Percentiles rank a stretch among this genome's conserved stretches.
Evolutionary conservation across 768 basidiomycete genomes (phyloP).

Genomic region (Paxillus involutus): DNA sequence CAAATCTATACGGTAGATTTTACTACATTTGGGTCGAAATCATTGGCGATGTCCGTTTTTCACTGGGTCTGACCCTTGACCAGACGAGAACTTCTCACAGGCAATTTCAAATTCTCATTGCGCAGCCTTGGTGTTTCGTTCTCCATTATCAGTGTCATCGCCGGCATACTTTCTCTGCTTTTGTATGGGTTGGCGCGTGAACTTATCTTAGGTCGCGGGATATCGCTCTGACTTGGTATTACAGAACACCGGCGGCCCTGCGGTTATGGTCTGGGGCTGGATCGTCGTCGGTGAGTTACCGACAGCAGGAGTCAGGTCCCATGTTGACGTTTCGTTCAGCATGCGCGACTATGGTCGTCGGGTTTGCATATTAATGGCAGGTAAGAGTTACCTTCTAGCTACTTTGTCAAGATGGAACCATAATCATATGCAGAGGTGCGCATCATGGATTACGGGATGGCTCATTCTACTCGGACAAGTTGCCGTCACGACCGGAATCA

Average conservation of each 20-base stretch:
- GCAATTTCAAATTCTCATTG: too few relatives aligned
- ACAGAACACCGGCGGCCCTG: conserved; percentile 73
- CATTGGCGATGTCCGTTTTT: too few relatives aligned
- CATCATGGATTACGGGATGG: conserved; percentile 77
- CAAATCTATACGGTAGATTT: too few relatives aligned
- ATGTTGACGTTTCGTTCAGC: conserved; percentile 35
- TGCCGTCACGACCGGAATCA: conserved; percentile 74
- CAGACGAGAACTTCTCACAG: too few relatives aligned
- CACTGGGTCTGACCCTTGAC: too few relatives aligned
- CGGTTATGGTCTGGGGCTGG: conserved; percentile 79
- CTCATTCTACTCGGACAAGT: conserved; percentile 77
- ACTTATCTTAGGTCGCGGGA: not conserved
- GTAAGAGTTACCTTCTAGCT: conserved; percentile 33
- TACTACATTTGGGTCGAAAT: too few relatives aligned
- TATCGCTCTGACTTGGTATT: not conserved
- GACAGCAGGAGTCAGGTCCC: not conserved
- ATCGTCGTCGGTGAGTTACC: conserved; percentile 52
- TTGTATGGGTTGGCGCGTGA: conserved; percentile 61
- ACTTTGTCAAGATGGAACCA: not conserved
- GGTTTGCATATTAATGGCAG: conserved; percentile 77
- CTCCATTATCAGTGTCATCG: conserved; percentile 75
- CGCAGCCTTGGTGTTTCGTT: conserved; percentile 68
- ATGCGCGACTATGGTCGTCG: conserved; percentile 69
- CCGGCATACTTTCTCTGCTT: conserved; percentile 70
- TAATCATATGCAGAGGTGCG: conserved; percentile 35